These are phyloP conservation scores for Naegleria gruberi DNA, from an alignment of 208 protist species.

Conservation along the genomic window DNA sequence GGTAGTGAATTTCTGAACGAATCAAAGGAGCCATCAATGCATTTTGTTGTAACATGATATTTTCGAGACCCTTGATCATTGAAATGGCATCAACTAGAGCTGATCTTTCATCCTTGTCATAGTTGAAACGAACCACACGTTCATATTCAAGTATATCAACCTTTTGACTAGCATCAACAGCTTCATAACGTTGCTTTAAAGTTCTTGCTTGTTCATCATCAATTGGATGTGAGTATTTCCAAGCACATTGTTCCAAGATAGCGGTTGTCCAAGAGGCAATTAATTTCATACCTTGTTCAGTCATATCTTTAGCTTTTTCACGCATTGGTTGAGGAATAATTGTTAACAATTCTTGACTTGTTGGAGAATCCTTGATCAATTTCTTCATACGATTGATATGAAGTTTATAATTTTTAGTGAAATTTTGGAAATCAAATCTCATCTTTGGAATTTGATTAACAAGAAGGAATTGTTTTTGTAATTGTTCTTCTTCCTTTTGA, in stretches of 20 bases:
- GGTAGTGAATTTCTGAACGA: conserved; percentile 39
- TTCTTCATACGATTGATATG: conserved; percentile 17
- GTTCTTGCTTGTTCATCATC: background rate
- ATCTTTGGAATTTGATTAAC: background rate
- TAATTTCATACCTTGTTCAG: conserved; percentile 34
- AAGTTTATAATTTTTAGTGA: background rate
- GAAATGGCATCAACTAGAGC: conserved; percentile 51
- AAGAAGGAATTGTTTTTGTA: background rate
- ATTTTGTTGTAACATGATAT: conserved; percentile 34
- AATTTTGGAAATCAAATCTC: background rate
- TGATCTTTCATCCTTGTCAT: conserved; percentile 42
- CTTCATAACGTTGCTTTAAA: background rate
- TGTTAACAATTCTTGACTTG: background rate
- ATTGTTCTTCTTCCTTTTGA: background rate
- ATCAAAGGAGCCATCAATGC: conserved; percentile 41
- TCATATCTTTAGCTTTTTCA: background rate
- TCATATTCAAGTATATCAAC: conserved; percentile 35
- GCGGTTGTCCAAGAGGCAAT: conserved; percentile 44
- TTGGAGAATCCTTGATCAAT: background rate
- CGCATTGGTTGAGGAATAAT: background rate
- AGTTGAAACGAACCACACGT: conserved; percentile 55
- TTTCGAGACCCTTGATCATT: conserved; percentile 49
- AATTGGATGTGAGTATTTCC: conserved; percentile 51
- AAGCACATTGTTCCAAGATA: conserved; percentile 50
- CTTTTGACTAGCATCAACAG: background rate